Evolutionary conservation across 169 alveolate genomes (phyloP).

Genomic region (Condylostoma magnum): DNA sequence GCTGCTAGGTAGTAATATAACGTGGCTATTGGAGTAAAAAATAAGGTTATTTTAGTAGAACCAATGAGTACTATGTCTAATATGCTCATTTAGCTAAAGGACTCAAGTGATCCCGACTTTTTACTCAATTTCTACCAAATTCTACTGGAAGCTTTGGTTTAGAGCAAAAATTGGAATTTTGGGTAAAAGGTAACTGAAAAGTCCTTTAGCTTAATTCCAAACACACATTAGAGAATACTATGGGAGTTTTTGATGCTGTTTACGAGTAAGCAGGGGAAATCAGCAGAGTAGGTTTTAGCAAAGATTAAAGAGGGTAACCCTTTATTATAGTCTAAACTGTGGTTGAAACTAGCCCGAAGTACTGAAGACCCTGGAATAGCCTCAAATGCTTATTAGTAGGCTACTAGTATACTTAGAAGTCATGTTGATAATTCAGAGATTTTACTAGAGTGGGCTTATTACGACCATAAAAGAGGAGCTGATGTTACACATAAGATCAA

Average conservation of each 20-base stretch:
- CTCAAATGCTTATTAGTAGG: conserved; percentile 69
- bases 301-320: conserved; percentile 73
- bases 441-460: conserved; percentile 70
- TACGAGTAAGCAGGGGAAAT: conserved; percentile 74
- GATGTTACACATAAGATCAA: conserved; percentile 70
- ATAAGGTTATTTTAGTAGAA: conserved; percentile 55
- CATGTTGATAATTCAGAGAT: conserved; percentile 58
- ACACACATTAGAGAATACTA: conserved; percentile 64
- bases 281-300: conserved; percentile 54
- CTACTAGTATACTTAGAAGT: conserved; percentile 53
- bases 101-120: conserved; percentile 73
- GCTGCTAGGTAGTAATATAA: conserved; percentile 66
- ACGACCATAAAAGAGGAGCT: conserved; percentile 57
- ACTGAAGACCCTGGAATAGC: conserved; percentile 56
- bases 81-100: conserved; percentile 48
- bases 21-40: conserved; percentile 55
- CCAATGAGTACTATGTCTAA: conserved; percentile 55
- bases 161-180: conserved; percentile 70
- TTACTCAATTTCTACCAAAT: conserved; percentile 61
- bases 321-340: conserved; percentile 71
- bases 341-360: conserved; percentile 72
- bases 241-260: conserved; percentile 76
- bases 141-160: conserved; percentile 60
- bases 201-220: conserved; percentile 66
- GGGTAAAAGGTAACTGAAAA: conserved; percentile 71